Evolutionary conservation across 495 filamentous ascomycete species (phyloP), one percentile per base, ranked within the genome.

Genomic region (Corynascus novoguineensis): DNA sequence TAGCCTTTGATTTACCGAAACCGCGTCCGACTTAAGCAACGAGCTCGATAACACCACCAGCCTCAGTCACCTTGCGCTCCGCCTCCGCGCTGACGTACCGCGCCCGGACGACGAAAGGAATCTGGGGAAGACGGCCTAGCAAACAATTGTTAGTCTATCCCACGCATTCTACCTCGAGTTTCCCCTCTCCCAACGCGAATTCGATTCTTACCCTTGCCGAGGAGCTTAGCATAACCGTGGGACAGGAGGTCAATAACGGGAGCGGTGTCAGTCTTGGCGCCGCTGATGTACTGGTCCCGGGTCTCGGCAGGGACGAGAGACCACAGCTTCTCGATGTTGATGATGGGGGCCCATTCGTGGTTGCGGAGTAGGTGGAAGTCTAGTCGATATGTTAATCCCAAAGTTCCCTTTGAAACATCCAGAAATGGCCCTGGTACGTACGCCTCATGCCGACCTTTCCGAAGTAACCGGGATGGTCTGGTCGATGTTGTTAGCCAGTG

Each of bases 301-400:
- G 62, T 52, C 65, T 70, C 67, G 38, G 57, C 47, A 58, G 67
- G 67, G 50, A 70, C 67, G 58, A 70, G 65, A 46, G 67, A 66
- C 67, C 67, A 64, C 57, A 70, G 63, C 67, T 70, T 70, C 47
- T 70, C 67, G 52, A 70, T 68, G 67, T 70, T 70, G 67, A 70
- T 66, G 42, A 53, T 70, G 27, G 67, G 67, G 19, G 65, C 63
- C 67, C 67, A 70, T 27, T 64, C 32, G 53, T 70, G 67, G 65
- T 70, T 70, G 61, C 64, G 67, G 46, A 66, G 63, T 15, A 66
- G 65, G 49, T 70, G 67, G 67, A 68, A 70, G 47, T 64, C 59
- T 61, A 38, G 17, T 34, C 22, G 9, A 34, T 21, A 5, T 25
- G 53, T 61, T 19, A 61, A 52, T 44, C 25, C 59, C 7, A 1